A percentile compares a stretch with the other conserved stretches of the same genome.
These are phyloP conservation scores for Eudorina sp. DNA, from an alignment of 139 green algal species.

Conservation along the genomic window DNA sequence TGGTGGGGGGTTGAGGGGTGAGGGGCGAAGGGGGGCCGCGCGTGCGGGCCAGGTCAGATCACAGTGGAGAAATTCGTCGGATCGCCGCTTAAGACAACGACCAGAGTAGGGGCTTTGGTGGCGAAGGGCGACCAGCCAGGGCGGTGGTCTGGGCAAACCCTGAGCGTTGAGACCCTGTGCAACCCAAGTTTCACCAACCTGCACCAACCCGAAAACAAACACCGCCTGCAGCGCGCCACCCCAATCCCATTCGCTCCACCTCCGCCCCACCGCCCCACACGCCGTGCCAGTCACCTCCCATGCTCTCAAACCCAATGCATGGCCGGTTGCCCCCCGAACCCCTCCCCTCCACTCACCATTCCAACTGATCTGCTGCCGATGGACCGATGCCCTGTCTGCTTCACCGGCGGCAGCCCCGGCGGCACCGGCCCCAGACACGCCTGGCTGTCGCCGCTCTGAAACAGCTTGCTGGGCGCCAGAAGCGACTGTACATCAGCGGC, in stretches of 20 bases:
- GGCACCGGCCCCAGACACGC: background rate
- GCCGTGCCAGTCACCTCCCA: background rate
- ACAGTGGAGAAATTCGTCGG: too few species aligned
- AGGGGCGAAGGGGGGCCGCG: background rate
- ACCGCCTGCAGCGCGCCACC: background rate
- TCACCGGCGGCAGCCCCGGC: conserved; percentile 20
- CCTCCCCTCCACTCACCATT: conserved; percentile 1
- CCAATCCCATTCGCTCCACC: background rate
- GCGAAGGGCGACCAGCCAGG: too few species aligned
- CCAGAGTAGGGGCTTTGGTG: too few species aligned
- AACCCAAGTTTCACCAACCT: too few species aligned
- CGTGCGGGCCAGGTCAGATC: background rate
- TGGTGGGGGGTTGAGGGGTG: background rate
- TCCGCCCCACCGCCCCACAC: background rate
- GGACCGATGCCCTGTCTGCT: conserved; percentile 25
- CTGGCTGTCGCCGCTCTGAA: conserved; percentile 12
- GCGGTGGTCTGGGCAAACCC: too few species aligned
- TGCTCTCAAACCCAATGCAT: too few species aligned
- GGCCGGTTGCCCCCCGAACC: too few species aligned
- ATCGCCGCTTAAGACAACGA: too few species aligned
- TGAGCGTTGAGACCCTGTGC: too few species aligned
- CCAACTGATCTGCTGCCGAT: conserved; percentile 26
- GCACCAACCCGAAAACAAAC: too few species aligned
- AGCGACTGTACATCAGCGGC: conserved; percentile 6
- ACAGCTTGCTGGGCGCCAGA: conserved; percentile 13